Conservation (phyloP, 2,329 filamentous ascomycete species). For the Cytospora chrysosperma region DNA sequence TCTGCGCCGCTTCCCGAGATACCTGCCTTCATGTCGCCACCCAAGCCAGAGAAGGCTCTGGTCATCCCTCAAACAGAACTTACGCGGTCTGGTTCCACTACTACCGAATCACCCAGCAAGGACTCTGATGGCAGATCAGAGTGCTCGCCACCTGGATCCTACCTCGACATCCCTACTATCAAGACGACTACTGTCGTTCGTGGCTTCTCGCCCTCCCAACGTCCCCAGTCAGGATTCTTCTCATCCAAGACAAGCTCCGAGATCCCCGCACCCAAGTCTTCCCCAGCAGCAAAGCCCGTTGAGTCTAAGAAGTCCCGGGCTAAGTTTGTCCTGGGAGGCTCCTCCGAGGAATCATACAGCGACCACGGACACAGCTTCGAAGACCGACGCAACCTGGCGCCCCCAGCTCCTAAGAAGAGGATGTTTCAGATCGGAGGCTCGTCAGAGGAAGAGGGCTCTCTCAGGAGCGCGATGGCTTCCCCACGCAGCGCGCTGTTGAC, state of each 20-base stretch:
- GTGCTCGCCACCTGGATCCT: conserved; percentile 35
- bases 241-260: conserved; percentile 52
- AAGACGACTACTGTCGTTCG: conserved; percentile 67
- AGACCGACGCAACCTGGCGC: conserved; percentile 35
- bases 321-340: conserved; percentile 73
- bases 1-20: conserved; percentile 50
- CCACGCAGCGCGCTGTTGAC: conserved; percentile 42
- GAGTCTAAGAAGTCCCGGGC: conserved; percentile 60
- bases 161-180: conserved; percentile 54
- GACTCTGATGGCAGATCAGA: conserved; percentile 59
- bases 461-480: conserved; percentile 54
- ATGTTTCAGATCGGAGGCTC: conserved; percentile 56
- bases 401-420: conserved; percentile 38
- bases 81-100: conserved; percentile 42
- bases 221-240: conserved; percentile 48
- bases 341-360: conserved; percentile 75
- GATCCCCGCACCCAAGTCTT: conserved; percentile 61
- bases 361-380: conserved; percentile 48
- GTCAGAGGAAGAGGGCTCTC: conserved; percentile 78
- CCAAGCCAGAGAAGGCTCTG: conserved; percentile 46
- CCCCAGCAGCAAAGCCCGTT: conserved; percentile 63
- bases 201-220: conserved; percentile 78
- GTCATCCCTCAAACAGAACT: conserved; percentile 32
- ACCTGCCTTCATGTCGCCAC: conserved; percentile 37
- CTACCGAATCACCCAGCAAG: conserved; percentile 53